Base-by-base conservation (phyloP, 805 yeast species). In the Lipomyces sp. region DNA sequence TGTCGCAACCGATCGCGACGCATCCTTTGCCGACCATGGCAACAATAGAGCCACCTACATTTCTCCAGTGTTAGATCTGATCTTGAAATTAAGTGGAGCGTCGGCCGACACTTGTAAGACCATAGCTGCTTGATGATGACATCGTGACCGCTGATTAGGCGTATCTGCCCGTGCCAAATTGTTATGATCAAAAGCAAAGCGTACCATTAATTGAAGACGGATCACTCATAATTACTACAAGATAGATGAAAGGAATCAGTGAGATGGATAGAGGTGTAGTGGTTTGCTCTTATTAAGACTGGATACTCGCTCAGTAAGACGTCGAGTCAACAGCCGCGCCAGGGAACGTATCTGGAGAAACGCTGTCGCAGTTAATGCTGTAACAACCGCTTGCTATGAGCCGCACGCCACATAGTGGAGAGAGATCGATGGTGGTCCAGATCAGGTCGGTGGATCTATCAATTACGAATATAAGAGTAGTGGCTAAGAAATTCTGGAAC, bases 21-120 rank as follows among this genome's bases (percentile, higher is more conserved):
- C 99, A 95, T 73, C 92, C 98, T 77, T 96, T 93, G 74, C 99
- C 99, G 33, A 89, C 89, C 99, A 95, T 95, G 71, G 99, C 99
- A 42, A 96, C 96, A 61, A 97, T 97, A 70, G 97, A 85, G 80
- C 99, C 99, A 80, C 98, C 92, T 77, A 64, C 57, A 48, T 8
- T 29, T 4, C 24, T 2, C 29, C 11, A 15, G 10, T 15, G 42
- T 39, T 32, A 37, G 29, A 48, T 4, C n/a, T 33, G 24, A 18
- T n/a, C 37, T 29, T 30, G 32, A 18, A 11, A 30, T 24, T 33
- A 18, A 11, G 30, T 11, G 39, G 39, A 32, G 34, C 13, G 29
- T 18, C 4, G 57, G n/a, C 42, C 8, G 39, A 34, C 10, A 10
- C 37, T 51, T 18, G 34, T 34, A 1, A 34, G 60, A 13, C 13